Evolutionary conservation across 2,329 filamentous ascomycete genomes (phyloP), one percentile per base, ranked within the genome.

Genomic region (Xylaria hypoxylon): DNA sequence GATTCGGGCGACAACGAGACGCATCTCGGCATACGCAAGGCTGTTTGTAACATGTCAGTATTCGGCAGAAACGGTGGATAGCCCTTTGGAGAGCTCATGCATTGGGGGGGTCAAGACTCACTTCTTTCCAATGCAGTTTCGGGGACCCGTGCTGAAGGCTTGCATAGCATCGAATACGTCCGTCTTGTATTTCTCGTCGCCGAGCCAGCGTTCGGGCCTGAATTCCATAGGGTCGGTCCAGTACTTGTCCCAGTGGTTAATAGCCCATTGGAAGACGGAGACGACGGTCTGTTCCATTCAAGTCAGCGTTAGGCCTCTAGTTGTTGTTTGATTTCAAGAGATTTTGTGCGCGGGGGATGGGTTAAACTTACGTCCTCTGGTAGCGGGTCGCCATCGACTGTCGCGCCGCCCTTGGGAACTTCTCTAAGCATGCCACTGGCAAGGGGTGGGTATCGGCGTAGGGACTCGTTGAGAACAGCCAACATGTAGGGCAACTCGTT

Each of bases 81-180:
- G 5, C 1, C 6, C n/a, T 5, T 10, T 15, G n/a, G 17, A 11
- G 38, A 22, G 24, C n/a, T 31, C 28, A n/a, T n/a, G n/a, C n/a
- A n/a, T n/a, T n/a, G 17, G 7, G 31, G 2, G 17, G 22, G 6
- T 26, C 1, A 24, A 40, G n/a, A 73, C 79, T 72, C 71, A 80
- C 79, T 81, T 81, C 65, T 73, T 73, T 11, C 80, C 80, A 42
- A 82, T 72, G 55, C 80, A 82, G 52, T 80, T 80, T n/a, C 80
- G 68, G 28, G 80, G 78, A 2, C 81, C 79, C 1, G 75, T 51
- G 52, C 74, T 73, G 65, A 82, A 80, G 22, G 80, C 77, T 70
- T 80, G 77, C 68, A 79, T 72, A 19, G 74, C 76, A 1, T 77
- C 75, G 24, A 76, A 71, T 10, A 68, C 73, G 55, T 82, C 81